Conservation (phyloP, 352 stramenopile species). For the Peronospora destructor region DNA sequence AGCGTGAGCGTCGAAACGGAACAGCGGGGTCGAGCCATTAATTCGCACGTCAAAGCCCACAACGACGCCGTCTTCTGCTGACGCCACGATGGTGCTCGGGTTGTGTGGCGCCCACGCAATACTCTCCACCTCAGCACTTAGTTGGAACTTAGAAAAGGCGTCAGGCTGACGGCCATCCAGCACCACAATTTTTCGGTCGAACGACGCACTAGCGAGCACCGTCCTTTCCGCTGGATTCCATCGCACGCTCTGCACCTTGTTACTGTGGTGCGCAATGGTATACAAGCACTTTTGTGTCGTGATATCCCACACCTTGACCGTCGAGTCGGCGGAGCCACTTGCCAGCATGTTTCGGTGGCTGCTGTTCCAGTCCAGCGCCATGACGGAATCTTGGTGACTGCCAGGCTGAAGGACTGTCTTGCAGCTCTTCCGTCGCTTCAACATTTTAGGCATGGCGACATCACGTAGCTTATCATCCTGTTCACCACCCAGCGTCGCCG, state of each 20-base stretch:
- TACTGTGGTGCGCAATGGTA: constrained; percentile 96
- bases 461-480: constrained; percentile 71
- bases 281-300: constrained; percentile 89
- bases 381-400: constrained; percentile 97
- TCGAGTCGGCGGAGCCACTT: constrained; percentile 95
- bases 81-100: constrained; percentile 89
- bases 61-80: constrained; percentile 92
- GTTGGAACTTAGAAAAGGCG: constrained; percentile 71
- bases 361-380: constrained; percentile 97
- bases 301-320: constrained; percentile 96
- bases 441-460: constrained; percentile 69
- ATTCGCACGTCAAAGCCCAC: constrained; percentile 92
- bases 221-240: constrained; percentile 96
- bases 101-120: constrained; percentile 91
- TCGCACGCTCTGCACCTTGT: constrained; percentile 95
- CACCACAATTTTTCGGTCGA: constrained; percentile 92
- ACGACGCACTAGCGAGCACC: constrained; percentile 92
- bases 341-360: constrained; percentile 95
- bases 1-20: constrained; percentile 90
- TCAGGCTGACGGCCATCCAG: constrained; percentile 88
- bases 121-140: constrained; percentile 87
- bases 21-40: constrained; percentile 89
- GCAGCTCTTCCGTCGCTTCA: constrained; percentile 71
- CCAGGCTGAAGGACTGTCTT: constrained; percentile 78
- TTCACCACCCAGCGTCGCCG: constrained; percentile 91